phyloP scores from a whole-genome alignment of 257 asterid species.

The Striga asiatica region DNA sequence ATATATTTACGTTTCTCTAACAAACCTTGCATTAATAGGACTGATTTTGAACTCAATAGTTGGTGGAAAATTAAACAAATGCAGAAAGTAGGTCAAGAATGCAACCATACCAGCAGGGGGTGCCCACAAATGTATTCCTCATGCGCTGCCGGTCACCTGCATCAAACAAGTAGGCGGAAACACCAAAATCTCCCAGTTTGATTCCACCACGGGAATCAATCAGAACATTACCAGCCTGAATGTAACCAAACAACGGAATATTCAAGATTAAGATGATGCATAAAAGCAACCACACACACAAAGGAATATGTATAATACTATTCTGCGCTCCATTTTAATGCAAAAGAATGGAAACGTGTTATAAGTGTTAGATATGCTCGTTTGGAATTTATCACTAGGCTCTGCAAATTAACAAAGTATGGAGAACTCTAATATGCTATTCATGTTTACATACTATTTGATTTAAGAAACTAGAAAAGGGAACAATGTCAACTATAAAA shows the following conservation, averaged over 20 bases:
- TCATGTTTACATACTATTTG: not conserved
- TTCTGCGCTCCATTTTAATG: no score
- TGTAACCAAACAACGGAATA: slow-evolving; percentile 9
- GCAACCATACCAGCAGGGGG: slow-evolving; percentile 92
- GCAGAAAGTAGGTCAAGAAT: not conserved
- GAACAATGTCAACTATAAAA: not conserved
- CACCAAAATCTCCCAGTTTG: slow-evolving; percentile 98
- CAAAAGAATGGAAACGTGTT: not conserved
- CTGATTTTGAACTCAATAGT: not conserved
- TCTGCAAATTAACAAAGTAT: not conserved
- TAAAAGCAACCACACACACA: no score
- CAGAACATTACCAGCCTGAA: slow-evolving; percentile 92
- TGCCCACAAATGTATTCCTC: slow-evolving; percentile 95
- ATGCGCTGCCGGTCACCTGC: slow-evolving; percentile 87
- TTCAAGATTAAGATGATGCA: slow-evolving; percentile 3
- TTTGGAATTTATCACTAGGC: not conserved
- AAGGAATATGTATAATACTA: no score
- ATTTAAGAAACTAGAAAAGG: not conserved
- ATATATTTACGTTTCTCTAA: not conserved
- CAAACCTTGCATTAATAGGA: not conserved
- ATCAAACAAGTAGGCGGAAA: slow-evolving; percentile 95
- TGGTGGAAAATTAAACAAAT: slow-evolving; percentile 1
- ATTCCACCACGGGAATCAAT: slow-evolving; percentile 77
- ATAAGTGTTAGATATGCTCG: not conserved
- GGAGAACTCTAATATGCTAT: not conserved